Evolutionary conservation across 495 filamentous ascomycete genomes (phyloP).

Genomic region (Mycothermus thermophilus): DNA sequence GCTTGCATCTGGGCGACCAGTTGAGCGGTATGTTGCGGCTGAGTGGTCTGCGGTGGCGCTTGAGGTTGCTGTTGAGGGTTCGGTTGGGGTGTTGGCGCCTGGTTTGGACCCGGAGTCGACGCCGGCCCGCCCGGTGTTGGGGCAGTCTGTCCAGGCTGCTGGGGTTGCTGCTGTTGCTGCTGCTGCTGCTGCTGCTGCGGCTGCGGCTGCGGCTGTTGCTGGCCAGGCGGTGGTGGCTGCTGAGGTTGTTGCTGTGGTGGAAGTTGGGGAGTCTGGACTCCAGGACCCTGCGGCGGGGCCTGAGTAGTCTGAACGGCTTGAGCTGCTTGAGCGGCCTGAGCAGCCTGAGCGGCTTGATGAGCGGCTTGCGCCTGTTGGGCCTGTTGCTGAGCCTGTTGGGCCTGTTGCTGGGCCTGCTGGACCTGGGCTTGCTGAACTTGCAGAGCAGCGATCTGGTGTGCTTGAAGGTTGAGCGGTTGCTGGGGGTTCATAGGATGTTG

Average conservation of each 20-base stretch:
- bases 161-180: too few relatives aligned
- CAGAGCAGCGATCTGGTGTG: constrained; percentile 19
- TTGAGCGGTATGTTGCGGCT: constrained; percentile 42
- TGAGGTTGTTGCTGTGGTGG: constrained; percentile 23
- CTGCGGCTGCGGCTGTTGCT: too few relatives aligned
- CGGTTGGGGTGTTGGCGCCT: constrained; percentile 23
- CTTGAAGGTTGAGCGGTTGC: constrained; percentile 20
- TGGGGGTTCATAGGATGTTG: constrained; percentile 33
- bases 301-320: constrained; percentile 37
- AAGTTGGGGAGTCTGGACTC: constrained; percentile 19
- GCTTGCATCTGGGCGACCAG: constrained; percentile 12
- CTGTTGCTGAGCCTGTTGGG: constrained; percentile 14
- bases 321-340: constrained; percentile 41
- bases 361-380: constrained; percentile 34
- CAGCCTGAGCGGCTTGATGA: constrained; percentile 27
- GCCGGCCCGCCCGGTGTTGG: constrained; percentile 16
- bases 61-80: constrained; percentile 27
- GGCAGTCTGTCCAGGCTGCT: constrained; percentile 19
- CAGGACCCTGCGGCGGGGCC: constrained; percentile 28
- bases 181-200: too few relatives aligned
- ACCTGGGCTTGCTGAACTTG: constrained; percentile 21
- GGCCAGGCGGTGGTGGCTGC: too few relatives aligned
- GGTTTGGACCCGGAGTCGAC: constrained; percentile 17
- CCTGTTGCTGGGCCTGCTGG: constrained; percentile 29
- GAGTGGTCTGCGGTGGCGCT: constrained; percentile 32